Evolutionary conservation across 1,284 basidiomycete species (phyloP).

Genomic region (Leccinum subrobustum): DNA sequence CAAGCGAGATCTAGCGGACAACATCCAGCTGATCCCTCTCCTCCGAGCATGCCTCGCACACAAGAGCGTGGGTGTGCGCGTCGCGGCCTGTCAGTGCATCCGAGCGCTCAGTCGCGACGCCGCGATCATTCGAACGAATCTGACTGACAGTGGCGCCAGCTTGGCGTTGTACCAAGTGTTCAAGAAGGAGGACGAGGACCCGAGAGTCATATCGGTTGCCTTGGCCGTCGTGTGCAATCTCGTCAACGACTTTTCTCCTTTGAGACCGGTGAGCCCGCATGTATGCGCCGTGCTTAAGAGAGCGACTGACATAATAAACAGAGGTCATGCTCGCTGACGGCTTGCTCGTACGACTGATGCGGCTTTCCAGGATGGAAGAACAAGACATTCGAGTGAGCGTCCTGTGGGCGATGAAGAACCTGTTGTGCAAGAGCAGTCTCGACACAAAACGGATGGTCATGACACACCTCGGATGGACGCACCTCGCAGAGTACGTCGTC

Average conservation of each 20-base stretch:
- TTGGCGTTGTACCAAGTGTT: slow-evolving; percentile 66
- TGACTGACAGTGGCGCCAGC: slow-evolving; percentile 81
- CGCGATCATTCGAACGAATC: slow-evolving; percentile 75
- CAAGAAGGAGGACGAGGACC: slow-evolving; percentile 57
- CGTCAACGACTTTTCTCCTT: slow-evolving; percentile 82
- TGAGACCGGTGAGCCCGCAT: slow-evolving; percentile 55
- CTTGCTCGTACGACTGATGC: slow-evolving; percentile 60
- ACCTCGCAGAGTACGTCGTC: slow-evolving; percentile 47
- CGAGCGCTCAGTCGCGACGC: slow-evolving; percentile 79
- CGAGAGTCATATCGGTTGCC: slow-evolving; percentile 71
- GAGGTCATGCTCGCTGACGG: slow-evolving; percentile 56
- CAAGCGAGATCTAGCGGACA: slow-evolving; percentile 63
- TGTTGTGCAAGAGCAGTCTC: slow-evolving; percentile 59
- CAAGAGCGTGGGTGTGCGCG: slow-evolving; percentile 71
- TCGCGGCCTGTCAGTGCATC: slow-evolving; percentile 82
- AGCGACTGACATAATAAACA: background rate
- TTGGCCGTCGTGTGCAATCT: slow-evolving; percentile 81
- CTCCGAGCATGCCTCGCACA: slow-evolving; percentile 58
- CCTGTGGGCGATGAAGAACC: slow-evolving; percentile 82
- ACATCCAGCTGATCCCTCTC: slow-evolving; percentile 49
- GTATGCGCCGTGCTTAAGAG: background rate
- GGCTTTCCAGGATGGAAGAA: slow-evolving; percentile 53
- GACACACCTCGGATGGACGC: slow-evolving; percentile 60
- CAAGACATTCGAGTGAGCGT: slow-evolving; percentile 62
- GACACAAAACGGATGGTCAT: slow-evolving; percentile 66